These are phyloP conservation scores for Penicillium chermesinum DNA, from an alignment of 495 filamentous ascomycete genomes.

Conservation along the genomic window DNA sequence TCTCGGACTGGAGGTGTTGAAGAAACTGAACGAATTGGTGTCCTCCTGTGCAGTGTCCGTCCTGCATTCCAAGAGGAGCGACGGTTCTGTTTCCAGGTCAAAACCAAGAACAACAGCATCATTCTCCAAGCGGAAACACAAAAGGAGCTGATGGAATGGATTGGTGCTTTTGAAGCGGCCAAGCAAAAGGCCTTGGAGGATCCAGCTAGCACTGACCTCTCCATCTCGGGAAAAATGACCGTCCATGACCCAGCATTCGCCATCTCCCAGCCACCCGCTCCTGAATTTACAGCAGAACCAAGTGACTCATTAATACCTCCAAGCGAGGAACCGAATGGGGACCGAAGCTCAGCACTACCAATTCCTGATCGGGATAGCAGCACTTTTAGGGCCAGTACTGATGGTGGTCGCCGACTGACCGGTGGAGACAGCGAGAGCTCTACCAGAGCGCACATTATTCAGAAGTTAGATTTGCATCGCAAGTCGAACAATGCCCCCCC, in stretches of 20 bases:
- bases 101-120: slow-evolving; percentile 90
- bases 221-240: slow-evolving; percentile 50
- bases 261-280: slow-evolving; percentile 80
- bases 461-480: slow-evolving; percentile 86
- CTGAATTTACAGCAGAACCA: slow-evolving; percentile 78
- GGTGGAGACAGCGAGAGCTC: slow-evolving; percentile 49
- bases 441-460: slow-evolving; percentile 82
- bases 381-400: slow-evolving; percentile 63
- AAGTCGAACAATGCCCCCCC: slow-evolving; percentile 57
- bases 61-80: slow-evolving; percentile 89
- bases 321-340: slow-evolving; percentile 51
- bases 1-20: slow-evolving; percentile 79
- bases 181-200: slow-evolving; percentile 89
- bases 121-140: slow-evolving; percentile 92
- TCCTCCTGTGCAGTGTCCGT: slow-evolving; percentile 86
- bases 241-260: slow-evolving; percentile 80
- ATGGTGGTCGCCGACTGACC: slow-evolving; percentile 49
- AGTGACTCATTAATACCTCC: slow-evolving; percentile 61
- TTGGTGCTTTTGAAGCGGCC: slow-evolving; percentile 83
- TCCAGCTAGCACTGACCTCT: slow-evolving; percentile 56
- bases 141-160: slow-evolving; percentile 82
- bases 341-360: slow-evolving; percentile 61
- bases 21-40: slow-evolving; percentile 93
- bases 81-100: slow-evolving; percentile 96
- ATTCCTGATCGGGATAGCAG: slow-evolving; percentile 58